Percentiles rank a stretch among this genome's conserved stretches.
These are phyloP conservation scores for Echium plantagineum DNA, from an alignment of 257 asterid genomes.

Conservation along the genomic window DNA sequence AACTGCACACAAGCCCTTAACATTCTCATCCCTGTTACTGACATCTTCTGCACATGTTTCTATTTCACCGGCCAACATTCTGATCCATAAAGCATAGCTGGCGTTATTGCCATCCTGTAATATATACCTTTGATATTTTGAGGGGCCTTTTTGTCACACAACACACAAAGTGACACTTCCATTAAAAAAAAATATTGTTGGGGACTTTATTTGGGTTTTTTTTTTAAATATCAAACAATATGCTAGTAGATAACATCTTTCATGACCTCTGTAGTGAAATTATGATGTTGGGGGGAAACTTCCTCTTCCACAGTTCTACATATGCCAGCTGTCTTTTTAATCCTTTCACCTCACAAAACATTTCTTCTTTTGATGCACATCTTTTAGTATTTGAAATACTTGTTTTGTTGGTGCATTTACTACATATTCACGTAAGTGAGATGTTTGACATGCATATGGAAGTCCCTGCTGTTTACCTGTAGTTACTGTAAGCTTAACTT, in stretches of 20 bases:
- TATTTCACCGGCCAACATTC: too few relatives aligned
- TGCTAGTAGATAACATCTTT: background rate
- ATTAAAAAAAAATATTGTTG: background rate
- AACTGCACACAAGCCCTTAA: too few relatives aligned
- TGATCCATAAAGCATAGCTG: too few relatives aligned
- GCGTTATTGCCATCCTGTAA: too few relatives aligned
- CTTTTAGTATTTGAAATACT: background rate
- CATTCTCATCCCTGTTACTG: too few relatives aligned
- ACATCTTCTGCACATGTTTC: too few relatives aligned
- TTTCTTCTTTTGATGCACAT: background rate
- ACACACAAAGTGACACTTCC: too few relatives aligned
- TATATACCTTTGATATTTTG: too few relatives aligned
- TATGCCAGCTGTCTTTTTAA: background rate
- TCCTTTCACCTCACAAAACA: background rate
- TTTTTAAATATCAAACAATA: background rate
- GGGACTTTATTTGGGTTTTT: background rate
- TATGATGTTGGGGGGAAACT: background rate
- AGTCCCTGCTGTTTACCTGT: background rate
- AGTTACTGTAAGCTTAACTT: slow-evolving; percentile 3
- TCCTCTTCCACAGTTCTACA: background rate
- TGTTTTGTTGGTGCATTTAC: background rate
- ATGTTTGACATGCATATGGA: background rate
- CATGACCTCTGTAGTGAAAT: background rate
- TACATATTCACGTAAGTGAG: too few relatives aligned
- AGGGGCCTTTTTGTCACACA: too few relatives aligned